Evolutionary conservation across 345 rosid species (phyloP).

Genomic region (Dovyalis caffra): DNA sequence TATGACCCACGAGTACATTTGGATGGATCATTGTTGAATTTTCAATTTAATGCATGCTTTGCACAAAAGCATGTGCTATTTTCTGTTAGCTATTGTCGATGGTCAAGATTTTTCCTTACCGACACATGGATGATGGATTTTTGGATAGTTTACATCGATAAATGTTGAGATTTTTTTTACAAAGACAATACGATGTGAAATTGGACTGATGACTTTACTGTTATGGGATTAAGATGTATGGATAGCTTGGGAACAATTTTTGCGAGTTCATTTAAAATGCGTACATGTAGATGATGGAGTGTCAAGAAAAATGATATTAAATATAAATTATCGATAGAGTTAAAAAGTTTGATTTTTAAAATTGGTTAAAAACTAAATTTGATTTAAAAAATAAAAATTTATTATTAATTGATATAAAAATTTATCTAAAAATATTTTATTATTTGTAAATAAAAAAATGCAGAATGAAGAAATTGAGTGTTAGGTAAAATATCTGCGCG

Average conservation of each 20-base stretch:
- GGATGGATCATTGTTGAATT: not conserved
- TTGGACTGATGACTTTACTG: not conserved
- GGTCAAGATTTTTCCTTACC: slow-evolving; percentile 12
- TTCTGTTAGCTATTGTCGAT: not conserved
- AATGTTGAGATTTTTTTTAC: not conserved
- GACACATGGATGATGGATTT: slow-evolving; percentile 22
- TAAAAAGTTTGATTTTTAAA: too few species aligned
- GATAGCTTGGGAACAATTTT: not conserved
- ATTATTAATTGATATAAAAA: too few species aligned
- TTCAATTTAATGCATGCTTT: slow-evolving; percentile 25
- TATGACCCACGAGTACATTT: not conserved
- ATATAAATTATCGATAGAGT: too few species aligned
- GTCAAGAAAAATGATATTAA: too few species aligned
- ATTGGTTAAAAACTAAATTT: too few species aligned
- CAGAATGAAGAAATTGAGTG: not conserved
- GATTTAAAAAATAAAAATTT: too few species aligned
- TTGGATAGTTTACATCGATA: not conserved
- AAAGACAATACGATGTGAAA: not conserved
- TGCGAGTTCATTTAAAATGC: too few species aligned
- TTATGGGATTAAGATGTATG: not conserved
- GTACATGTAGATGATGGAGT: too few species aligned
- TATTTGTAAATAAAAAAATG: too few species aligned
- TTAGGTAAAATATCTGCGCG: not conserved
- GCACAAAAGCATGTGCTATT: slow-evolving; percentile 38
- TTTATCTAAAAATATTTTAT: too few species aligned